Percentiles rank a stretch among this genome's conserved stretches.
Evolutionary conservation across 768 basidiomycete species (phyloP).

Genomic region (Wakefieldia striispora): DNA sequence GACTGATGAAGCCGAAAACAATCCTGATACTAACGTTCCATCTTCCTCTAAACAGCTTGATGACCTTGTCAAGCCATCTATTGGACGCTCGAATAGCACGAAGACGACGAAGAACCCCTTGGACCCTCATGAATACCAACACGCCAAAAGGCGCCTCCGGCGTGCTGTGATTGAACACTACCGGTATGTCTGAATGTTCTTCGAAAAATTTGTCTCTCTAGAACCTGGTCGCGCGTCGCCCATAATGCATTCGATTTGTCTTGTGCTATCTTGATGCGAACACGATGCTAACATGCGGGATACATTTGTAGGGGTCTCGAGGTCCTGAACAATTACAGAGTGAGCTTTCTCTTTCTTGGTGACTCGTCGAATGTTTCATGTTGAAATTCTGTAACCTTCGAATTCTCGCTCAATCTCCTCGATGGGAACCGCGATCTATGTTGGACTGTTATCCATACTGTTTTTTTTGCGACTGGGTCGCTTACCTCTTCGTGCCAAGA

Average conservation of each 20-base stretch:
- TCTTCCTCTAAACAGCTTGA: neutral
- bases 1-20: neutral
- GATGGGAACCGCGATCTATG: neutral
- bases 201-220: neutral
- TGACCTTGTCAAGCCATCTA: neutral
- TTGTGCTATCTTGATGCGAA: neutral
- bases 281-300: slow-evolving; percentile 6
- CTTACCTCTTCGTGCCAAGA: slow-evolving; percentile 38
- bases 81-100: slow-evolving; percentile 1
- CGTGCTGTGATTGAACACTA: too few relatives aligned
- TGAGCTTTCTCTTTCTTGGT: slow-evolving; percentile 22
- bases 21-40: neutral
- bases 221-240: neutral
- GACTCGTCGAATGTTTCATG: neutral
- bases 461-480: neutral
- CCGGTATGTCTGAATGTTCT: neutral
- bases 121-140: slow-evolving; percentile 45
- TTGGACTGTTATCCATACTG: neutral
- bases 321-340: slow-evolving; percentile 85
- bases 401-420: neutral
- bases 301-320: slow-evolving; percentile 60
- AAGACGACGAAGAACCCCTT: slow-evolving; percentile 21
- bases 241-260: neutral
- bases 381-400: neutral
- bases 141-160: too few relatives aligned